Conservation (phyloP, 495 filamentous ascomycete species). For the Aspergillus taichungensis region DNA sequence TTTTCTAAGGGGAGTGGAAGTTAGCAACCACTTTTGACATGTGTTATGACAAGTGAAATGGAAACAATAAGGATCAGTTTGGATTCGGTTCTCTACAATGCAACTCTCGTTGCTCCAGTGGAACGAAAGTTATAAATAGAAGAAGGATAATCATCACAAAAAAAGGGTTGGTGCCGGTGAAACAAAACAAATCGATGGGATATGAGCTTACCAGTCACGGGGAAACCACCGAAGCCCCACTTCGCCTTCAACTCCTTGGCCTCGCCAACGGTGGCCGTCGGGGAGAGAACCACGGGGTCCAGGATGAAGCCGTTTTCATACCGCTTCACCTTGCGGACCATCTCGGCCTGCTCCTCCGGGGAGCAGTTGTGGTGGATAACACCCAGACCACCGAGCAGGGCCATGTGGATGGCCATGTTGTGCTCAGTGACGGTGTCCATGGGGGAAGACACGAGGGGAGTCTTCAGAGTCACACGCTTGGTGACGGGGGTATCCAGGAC, state of each 20-base stretch:
- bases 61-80: constrained; percentile 25
- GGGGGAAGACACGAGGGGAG: constrained; percentile 88
- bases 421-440: constrained; percentile 99
- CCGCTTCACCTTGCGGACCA: constrained; percentile 98
- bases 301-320: constrained; percentile 99
- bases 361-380: constrained; percentile 99
- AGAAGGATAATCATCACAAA: constrained; percentile 64
- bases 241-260: constrained; percentile 88
- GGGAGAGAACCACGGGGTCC: constrained; percentile 87
- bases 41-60: constrained; percentile 2
- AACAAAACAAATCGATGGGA: constrained; percentile 8
- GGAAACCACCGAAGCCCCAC: constrained; percentile 98
- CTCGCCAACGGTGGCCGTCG: constrained; percentile 80
- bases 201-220: constrained; percentile 80
- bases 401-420: constrained; percentile 99
- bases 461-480: constrained; percentile 88
- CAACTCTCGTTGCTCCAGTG: constrained; percentile 80
- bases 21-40: constrained; percentile 21
- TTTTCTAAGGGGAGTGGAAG: constrained; percentile 51
- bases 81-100: constrained; percentile 65
- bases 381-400: constrained; percentile 88
- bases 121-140: constrained; percentile 99
- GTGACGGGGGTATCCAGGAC: constrained; percentile 84
- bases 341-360: constrained; percentile 88
- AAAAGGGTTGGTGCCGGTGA: constrained; percentile 12